Base-by-base conservation (phyloP, 176 grass and related monocot species). In the Miscanthus lutarioriparius region DNA sequence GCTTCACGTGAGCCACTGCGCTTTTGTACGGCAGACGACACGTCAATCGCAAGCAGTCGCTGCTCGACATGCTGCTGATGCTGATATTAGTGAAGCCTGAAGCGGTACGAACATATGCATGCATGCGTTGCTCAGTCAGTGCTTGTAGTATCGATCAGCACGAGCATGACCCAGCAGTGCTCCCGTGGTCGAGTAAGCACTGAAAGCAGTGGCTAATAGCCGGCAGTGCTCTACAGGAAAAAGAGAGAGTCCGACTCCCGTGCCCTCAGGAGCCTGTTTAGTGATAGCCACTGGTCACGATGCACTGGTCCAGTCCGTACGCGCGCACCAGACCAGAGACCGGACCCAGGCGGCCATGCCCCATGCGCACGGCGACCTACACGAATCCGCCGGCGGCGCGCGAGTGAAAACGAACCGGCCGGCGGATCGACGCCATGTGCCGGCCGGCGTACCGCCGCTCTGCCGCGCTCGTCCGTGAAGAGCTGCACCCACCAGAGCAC, bases 1-100 rank as follows among this genome's bases (percentile, higher is more conserved):
- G 33, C 62, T 71, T 85, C 83, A 86, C 83, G 83, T 63, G 66
- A 70, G 70, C 8, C 65, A 20, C 83, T 56, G 13, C 10, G 48
- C 10, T 35, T 35, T 35, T 25, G 20, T 13, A 38, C 48, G 14
- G 47, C 25, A 4, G 47, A 49, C 15, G 47, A 73, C 10, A 56
- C 66, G 35, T 36, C 16, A 9, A 72, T 59, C 68, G 54, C 35
- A 8, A 67, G 56, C 22, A n/a, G n/a, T n/a, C n/a, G 56, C 9
- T 9, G 56, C 25, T 30, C 25, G 25, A 67, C 28, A 32, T 35
- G 28, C 12, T 20, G 49, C 1, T 20, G 49, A 19, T 53, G 36
- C 67, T 41, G 35, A 9, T 12, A n/a, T 43, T 43, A 41, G 68
- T n/a, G 8, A 10, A 10, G 32, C 9, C 13, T 48, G 45, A 15